phyloP scores from a whole-genome alignment of 2,329 filamentous ascomycete species.

The Fusarium oligoseptatum region DNA sequence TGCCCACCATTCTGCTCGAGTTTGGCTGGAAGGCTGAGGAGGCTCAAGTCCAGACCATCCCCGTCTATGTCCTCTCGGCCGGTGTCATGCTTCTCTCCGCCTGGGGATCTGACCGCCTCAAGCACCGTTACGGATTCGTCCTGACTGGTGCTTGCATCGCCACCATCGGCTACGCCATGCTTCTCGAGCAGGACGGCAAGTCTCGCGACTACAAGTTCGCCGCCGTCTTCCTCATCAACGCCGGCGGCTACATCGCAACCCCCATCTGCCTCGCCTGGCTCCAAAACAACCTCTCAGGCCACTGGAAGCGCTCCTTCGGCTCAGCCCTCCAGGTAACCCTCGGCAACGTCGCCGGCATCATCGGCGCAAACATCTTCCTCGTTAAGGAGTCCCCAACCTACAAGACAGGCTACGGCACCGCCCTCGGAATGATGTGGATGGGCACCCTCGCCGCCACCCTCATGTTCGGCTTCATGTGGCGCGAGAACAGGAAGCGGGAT shows the following conservation, averaged over 20 bases:
- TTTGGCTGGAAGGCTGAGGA: conserved; percentile 51
- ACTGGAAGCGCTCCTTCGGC: conserved; percentile 68
- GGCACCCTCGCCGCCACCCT: conserved; percentile 51
- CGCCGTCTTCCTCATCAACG: conserved; percentile 66
- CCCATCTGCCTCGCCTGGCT: conserved; percentile 70
- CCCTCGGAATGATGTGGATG: conserved; percentile 62
- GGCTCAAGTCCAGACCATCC: conserved; percentile 54
- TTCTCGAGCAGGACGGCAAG: conserved; percentile 55
- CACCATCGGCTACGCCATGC: conserved; percentile 67
- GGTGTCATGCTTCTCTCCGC: conserved; percentile 51
- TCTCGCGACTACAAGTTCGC: conserved; percentile 59
- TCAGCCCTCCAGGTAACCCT: conserved; percentile 63
- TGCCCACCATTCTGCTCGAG: conserved; percentile 55
- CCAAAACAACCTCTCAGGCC: conserved; percentile 67
- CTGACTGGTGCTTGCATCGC: conserved; percentile 63
- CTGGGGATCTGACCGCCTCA: conserved; percentile 63
- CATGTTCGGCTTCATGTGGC: conserved; percentile 47
- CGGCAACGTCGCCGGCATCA: conserved; percentile 64
- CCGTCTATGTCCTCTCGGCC: conserved; percentile 53
- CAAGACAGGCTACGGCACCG: conserved; percentile 62
- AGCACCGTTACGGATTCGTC: conserved; percentile 68
- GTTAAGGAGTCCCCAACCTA: conserved; percentile 62
- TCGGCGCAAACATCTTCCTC: conserved; percentile 63
- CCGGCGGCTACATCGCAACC: conserved; percentile 66
- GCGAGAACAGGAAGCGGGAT: conserved; percentile 53